phyloP scores from a whole-genome alignment of 2,329 filamentous ascomycete genomes.

The Cadophora malorum region DNA sequence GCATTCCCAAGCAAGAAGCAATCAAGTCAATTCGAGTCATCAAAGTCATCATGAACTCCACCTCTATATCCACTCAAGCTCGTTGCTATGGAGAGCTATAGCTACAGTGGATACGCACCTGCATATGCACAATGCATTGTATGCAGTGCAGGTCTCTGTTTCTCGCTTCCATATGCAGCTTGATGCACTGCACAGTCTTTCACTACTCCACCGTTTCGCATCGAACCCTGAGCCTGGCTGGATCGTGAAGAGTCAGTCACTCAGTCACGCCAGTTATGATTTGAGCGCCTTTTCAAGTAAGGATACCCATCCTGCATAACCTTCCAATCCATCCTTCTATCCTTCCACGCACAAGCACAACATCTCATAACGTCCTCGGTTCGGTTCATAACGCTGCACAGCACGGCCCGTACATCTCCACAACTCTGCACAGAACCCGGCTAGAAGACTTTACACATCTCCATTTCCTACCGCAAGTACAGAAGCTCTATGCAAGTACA shows the following conservation, averaged over 20 bases:
- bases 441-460: not conserved
- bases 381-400: constrained; percentile 2
- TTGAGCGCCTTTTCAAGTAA: not conserved
- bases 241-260: not conserved
- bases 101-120: constrained; percentile 4
- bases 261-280: not conserved
- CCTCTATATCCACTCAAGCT: not conserved
- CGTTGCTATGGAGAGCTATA: constrained; percentile 12
- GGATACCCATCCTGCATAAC: constrained; percentile 8
- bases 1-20: constrained; percentile 1
- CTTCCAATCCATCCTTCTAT: constrained; percentile 6
- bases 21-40: not conserved
- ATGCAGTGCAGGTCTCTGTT: not conserved
- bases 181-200: constrained; percentile 9
- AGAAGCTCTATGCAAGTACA: constrained; percentile 5
- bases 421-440: not conserved
- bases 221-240: constrained; percentile 5
- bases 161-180: not conserved
- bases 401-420: not conserved
- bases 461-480: not conserved
- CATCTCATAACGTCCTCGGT: not conserved
- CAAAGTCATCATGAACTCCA: not conserved
- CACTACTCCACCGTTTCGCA: constrained; percentile 10
- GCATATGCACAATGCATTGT: constrained; percentile 13
- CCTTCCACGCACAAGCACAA: constrained; percentile 12